phyloP scores from a whole-genome alignment of 257 asterid genomes.

The Scutellaria baicalensis region DNA sequence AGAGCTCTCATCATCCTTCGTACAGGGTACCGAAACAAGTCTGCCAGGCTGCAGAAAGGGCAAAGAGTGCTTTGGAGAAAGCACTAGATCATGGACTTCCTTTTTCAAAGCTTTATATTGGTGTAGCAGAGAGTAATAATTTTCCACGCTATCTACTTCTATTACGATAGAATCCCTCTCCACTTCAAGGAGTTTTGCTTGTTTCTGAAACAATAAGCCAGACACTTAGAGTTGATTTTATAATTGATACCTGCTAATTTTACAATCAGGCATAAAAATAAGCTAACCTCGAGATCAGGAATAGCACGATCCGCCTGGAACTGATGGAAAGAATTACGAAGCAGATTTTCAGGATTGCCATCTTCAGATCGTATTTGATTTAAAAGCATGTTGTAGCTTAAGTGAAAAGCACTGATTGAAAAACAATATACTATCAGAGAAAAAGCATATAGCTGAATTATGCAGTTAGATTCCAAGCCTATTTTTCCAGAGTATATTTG shows the following conservation, averaged over 20 bases:
- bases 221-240: slow-evolving; percentile 7
- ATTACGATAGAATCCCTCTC: slow-evolving; percentile 83
- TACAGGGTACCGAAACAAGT: slow-evolving; percentile 64
- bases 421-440: slow-evolving; percentile 12
- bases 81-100: slow-evolving; percentile 55
- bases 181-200: slow-evolving; percentile 62
- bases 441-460: background rate
- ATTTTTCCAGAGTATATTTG: background rate
- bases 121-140: slow-evolving; percentile 74
- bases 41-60: slow-evolving; percentile 97
- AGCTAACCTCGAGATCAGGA: slow-evolving; percentile 87
- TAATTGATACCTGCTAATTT: background rate
- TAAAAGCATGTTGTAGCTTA: slow-evolving; percentile 93
- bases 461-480: background rate
- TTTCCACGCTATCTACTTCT: slow-evolving; percentile 84
- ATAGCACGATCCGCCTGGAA: slow-evolving; percentile 93
- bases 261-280: background rate
- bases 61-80: slow-evolving; percentile 75
- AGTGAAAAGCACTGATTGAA: slow-evolving; percentile 87
- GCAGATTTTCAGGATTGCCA: slow-evolving; percentile 89
- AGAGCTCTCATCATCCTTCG: slow-evolving; percentile 40
- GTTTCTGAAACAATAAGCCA: slow-evolving; percentile 50
- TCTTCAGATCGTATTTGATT: slow-evolving; percentile 96
- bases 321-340: slow-evolving; percentile 89
- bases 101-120: slow-evolving; percentile 68